A percentile compares a stretch with the other conserved stretches of the same genome.
phyloP scores from a whole-genome alignment of 2,329 filamentous ascomycete species.

The Colletotrichum camelliae region DNA sequence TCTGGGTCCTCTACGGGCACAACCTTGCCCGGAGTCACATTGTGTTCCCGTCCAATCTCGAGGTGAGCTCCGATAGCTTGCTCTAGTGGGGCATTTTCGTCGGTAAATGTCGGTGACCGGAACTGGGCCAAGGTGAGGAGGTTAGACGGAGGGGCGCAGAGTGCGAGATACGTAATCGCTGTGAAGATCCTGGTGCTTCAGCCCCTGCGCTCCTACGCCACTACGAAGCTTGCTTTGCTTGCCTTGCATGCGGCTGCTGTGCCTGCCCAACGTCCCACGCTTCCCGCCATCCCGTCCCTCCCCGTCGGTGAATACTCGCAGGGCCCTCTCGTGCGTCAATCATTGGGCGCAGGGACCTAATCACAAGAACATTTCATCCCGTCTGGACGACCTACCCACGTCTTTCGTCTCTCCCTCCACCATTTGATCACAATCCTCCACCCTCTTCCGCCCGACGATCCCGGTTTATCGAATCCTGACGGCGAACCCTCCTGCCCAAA shows the following conservation, averaged over 20 bases:
- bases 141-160: not conserved
- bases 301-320: not conserved
- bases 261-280: not conserved
- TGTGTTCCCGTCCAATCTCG: not conserved
- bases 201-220: conserved; percentile 9
- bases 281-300: not conserved
- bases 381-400: not conserved
- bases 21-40: not conserved
- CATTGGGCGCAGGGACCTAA: not conserved
- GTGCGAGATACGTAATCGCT: not conserved
- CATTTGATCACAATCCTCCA: not conserved
- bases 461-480: not conserved
- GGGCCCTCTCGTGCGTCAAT: not conserved
- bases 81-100: not conserved
- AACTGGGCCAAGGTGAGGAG: not conserved
- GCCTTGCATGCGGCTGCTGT: not conserved
- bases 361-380: not conserved
- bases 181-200: not conserved
- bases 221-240: conserved; percentile 6
- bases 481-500: not conserved
- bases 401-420: not conserved
- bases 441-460: not conserved
- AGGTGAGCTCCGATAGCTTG: not conserved
- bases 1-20: not conserved
- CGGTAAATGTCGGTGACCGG: not conserved